These are phyloP conservation scores for Adansonia madagascariensis DNA, from an alignment of 441 rosid species.

Conservation along the genomic window DNA sequence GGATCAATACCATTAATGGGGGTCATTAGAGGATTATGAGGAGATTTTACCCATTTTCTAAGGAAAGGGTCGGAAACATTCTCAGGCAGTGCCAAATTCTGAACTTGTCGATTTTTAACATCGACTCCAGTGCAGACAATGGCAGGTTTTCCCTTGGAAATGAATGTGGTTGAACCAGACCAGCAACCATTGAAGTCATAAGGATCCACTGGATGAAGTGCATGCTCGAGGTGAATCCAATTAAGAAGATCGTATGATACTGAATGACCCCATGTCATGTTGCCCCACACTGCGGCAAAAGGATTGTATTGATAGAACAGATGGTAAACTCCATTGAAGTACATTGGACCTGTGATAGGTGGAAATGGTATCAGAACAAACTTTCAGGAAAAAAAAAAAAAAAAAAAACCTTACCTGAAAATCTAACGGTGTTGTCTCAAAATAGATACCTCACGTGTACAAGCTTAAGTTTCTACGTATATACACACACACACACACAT, in stretches of 20 bases:
- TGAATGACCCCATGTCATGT: conserved; percentile 60
- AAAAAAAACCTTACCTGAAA: background rate
- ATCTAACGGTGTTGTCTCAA: background rate
- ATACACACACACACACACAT: too few species aligned
- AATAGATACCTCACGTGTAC: too few species aligned
- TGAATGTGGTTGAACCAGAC: conserved; percentile 59
- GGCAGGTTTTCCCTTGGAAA: conserved; percentile 39
- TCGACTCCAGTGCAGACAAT: conserved; percentile 50
- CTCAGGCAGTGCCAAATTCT: conserved; percentile 49
- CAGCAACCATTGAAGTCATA: conserved; percentile 53
- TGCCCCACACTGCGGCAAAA: conserved; percentile 38
- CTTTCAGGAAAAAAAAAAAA: background rate
- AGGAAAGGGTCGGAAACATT: conserved; percentile 54
- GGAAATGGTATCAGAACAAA: background rate
- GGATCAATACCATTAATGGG: conserved; percentile 29
- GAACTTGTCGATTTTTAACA: conserved; percentile 35
- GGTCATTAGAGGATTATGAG: conserved; percentile 48
- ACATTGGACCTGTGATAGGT: conserved; percentile 51
- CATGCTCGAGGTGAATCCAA: conserved; percentile 51
- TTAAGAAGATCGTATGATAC: conserved; percentile 56
- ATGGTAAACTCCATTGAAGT: conserved; percentile 57
- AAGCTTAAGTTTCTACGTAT: too few species aligned
- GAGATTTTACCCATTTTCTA: conserved; percentile 52
- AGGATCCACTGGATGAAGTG: conserved; percentile 37
- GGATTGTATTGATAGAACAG: conserved; percentile 57